Percentiles rank a stretch among this genome's conserved stretches.
Conservation (phyloP, 202 grass and related monocot species). For the Zoysia matrella region DNA sequence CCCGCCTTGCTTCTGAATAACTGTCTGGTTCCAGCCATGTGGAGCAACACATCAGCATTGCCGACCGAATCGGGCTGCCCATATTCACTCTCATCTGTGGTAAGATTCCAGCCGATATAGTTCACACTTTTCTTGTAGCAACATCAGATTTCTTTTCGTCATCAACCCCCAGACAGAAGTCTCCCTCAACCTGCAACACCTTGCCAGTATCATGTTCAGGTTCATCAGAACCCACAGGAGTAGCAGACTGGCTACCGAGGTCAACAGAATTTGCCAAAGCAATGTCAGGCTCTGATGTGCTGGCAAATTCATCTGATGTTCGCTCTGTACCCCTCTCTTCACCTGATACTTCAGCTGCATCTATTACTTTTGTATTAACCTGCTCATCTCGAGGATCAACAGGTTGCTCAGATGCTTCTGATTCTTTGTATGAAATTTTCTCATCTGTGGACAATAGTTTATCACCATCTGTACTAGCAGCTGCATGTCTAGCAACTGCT, state of each 20-base stretch:
- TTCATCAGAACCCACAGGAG: conserved; percentile 5
- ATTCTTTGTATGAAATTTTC: conserved; percentile 15
- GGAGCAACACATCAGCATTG: conserved; percentile 21
- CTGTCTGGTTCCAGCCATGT: conserved; percentile 21
- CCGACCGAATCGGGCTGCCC: conserved; percentile 1
- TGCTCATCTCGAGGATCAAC: conserved; percentile 34
- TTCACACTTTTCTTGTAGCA: conserved; percentile 33
- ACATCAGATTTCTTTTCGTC: conserved; percentile 16
- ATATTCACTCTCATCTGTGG: not conserved
- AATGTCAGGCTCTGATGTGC: conserved; percentile 23
- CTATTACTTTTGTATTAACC: conserved; percentile 20
- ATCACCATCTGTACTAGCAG: conserved; percentile 21
- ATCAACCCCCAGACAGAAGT: no score
- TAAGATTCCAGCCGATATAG: conserved; percentile 18
- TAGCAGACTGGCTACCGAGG: conserved; percentile 7
- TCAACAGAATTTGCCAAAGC: conserved; percentile 13
- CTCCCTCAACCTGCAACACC: not conserved
- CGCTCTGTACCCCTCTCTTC: conserved; percentile 33
- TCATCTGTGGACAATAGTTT: conserved; percentile 43
- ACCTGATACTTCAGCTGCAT: conserved; percentile 23
- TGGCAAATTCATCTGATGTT: conserved; percentile 11
- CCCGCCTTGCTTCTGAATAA: conserved; percentile 21
- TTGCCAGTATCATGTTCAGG: not conserved
- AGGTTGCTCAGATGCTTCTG: conserved; percentile 20
- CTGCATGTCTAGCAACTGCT: conserved; percentile 12